Evolutionary conservation across 2,329 filamentous ascomycete genomes (phyloP).

Genomic region (Exophiala mesophila): DNA sequence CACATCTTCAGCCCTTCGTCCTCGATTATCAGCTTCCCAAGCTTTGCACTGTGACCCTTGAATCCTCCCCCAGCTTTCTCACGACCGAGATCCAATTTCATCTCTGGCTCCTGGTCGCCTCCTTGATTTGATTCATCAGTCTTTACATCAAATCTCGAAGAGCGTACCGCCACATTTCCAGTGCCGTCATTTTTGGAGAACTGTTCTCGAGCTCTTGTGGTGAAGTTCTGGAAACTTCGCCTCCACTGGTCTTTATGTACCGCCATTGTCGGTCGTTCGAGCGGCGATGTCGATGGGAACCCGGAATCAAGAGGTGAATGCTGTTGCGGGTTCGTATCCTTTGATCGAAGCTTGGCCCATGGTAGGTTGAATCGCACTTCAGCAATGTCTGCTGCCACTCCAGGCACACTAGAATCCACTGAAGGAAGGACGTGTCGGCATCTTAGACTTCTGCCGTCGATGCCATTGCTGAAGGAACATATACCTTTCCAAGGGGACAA

Average conservation of each 20-base stretch:
- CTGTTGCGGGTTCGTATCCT: slow-evolving; percentile 18
- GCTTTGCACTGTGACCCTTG: slow-evolving; percentile 78
- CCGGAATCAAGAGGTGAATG: slow-evolving; percentile 11
- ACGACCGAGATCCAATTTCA: slow-evolving; percentile 71
- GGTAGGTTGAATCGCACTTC: slow-evolving; percentile 83
- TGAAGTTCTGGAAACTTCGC: slow-evolving; percentile 23
- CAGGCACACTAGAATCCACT: slow-evolving; percentile 27
- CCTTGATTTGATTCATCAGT: too few relatives aligned
- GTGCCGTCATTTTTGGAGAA: slow-evolving; percentile 10
- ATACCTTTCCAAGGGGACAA: slow-evolving; percentile 78
- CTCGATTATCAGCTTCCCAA: slow-evolving; percentile 87
- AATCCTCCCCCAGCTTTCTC: slow-evolving; percentile 84
- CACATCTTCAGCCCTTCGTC: slow-evolving; percentile 93
- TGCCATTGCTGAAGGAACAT: slow-evolving; percentile 79
- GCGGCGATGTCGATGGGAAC: neutral
- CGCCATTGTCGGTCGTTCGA: slow-evolving; percentile 1
- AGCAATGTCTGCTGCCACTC: slow-evolving; percentile 52
- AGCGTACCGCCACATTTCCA: neutral
- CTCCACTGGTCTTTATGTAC: slow-evolving; percentile 22
- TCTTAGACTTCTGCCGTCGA: slow-evolving; percentile 67
- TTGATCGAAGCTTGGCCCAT: slow-evolving; percentile 28
- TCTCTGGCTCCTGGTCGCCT: slow-evolving; percentile 29
- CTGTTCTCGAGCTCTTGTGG: slow-evolving; percentile 18
- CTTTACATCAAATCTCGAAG: too few relatives aligned
- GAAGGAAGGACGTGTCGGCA: slow-evolving; percentile 64